A percentile compares a stretch with the other conserved stretches of the same genome.
Conservation (phyloP, 2,329 filamentous ascomycete species). For the Colletotrichum limetticola region DNA sequence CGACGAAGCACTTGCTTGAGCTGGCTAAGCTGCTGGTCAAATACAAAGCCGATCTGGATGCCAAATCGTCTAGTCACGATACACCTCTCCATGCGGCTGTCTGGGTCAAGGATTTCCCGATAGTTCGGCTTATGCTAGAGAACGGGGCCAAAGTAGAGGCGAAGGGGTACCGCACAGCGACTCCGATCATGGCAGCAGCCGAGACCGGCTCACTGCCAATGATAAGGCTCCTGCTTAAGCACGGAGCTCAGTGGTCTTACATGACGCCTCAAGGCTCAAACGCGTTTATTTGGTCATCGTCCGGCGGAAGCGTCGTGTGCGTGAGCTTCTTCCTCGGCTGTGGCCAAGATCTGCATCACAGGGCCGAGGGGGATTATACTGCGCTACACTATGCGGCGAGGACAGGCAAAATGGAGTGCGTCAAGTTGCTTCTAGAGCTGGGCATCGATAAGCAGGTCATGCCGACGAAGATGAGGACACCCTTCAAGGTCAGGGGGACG, state of each 20-base stretch:
- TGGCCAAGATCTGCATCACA: constrained; percentile 9
- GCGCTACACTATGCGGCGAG: constrained; percentile 22
- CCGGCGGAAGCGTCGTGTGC: neutral
- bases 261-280: constrained; percentile 14
- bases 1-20: neutral
- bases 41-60: constrained; percentile 5
- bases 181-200: constrained; percentile 11
- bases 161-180: neutral
- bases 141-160: neutral
- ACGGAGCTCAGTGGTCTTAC: constrained; percentile 5
- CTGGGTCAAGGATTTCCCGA: constrained; percentile 1
- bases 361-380: constrained; percentile 3
- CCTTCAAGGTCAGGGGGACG: constrained; percentile 17
- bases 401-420: neutral
- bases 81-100: constrained; percentile 18
- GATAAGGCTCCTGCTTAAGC: constrained; percentile 10
- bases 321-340: constrained; percentile 15
- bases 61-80: neutral
- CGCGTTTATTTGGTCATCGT: constrained; percentile 4
- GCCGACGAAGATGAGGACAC: neutral
- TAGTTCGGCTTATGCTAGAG: constrained; percentile 17
- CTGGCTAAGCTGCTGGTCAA: constrained; percentile 6
- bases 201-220: constrained; percentile 4
- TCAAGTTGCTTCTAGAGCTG: constrained; percentile 29
- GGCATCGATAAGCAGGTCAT: constrained; percentile 13